phyloP scores from a whole-genome alignment of 1,284 basidiomycete species.

The Sphagnurus paluster region DNA sequence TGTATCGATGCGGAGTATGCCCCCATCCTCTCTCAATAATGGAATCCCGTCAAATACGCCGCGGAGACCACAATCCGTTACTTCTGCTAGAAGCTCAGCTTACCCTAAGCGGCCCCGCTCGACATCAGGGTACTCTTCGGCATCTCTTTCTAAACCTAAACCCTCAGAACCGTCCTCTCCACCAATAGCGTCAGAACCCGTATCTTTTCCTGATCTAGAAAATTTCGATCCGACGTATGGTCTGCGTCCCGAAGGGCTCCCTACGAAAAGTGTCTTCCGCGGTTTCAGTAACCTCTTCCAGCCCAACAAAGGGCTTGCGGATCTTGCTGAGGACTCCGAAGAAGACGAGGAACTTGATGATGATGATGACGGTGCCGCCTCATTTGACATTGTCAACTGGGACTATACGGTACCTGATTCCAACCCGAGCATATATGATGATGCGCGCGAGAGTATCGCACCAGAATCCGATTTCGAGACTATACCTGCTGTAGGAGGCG shows the following conservation, averaged over 20 bases:
- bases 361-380: slow-evolving; percentile 48
- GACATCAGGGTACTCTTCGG: slow-evolving; percentile 32
- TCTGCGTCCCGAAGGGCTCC: slow-evolving; percentile 89
- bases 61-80: slow-evolving; percentile 21
- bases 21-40: slow-evolving; percentile 11
- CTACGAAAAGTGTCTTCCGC: slow-evolving; percentile 70
- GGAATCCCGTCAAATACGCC: slow-evolving; percentile 3
- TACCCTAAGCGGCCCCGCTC: slow-evolving; percentile 30
- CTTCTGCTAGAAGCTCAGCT: slow-evolving; percentile 13
- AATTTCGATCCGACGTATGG: slow-evolving; percentile 97
- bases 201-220: slow-evolving; percentile 81
- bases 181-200: slow-evolving; percentile 30
- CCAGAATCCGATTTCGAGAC: slow-evolving; percentile 61
- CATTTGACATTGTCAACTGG: slow-evolving; percentile 71
- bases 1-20: slow-evolving; percentile 16
- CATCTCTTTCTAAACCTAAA: slow-evolving; percentile 21
- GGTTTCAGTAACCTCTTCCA: slow-evolving; percentile 73
- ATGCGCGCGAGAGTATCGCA: slow-evolving; percentile 23
- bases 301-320: slow-evolving; percentile 70
- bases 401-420: slow-evolving; percentile 48
- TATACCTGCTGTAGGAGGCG: slow-evolving; percentile 78
- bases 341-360: slow-evolving; percentile 46
- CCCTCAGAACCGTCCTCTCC: slow-evolving; percentile 31
- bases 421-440: slow-evolving; percentile 26
- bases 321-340: slow-evolving; percentile 73